These are phyloP conservation scores for Phytopythium delawarense DNA, from an alignment of 352 stramenopile species.

Conservation along the genomic window DNA sequence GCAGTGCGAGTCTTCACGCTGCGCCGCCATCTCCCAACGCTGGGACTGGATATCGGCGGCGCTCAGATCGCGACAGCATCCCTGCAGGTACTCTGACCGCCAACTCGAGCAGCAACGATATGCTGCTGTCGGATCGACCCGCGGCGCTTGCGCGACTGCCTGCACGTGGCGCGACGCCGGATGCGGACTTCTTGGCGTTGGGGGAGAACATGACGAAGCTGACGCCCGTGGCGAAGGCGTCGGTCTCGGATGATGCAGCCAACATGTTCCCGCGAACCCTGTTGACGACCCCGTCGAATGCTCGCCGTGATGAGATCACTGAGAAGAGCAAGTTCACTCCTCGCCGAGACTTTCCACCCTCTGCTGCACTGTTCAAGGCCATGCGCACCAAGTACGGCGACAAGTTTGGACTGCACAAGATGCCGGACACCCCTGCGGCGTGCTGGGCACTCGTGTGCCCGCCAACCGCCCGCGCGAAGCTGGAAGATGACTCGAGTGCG, in stretches of 20 bases:
- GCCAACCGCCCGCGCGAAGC: conserved; percentile 49
- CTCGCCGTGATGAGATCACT: conserved; percentile 66
- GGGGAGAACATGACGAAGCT: conserved; percentile 68
- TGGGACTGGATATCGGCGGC: conserved; percentile 19
- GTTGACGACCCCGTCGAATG: conserved; percentile 48
- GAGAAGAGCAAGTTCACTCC: conserved; percentile 81
- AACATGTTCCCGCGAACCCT: conserved; percentile 74
- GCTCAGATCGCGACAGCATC: conserved; percentile 12
- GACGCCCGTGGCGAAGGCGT: conserved; percentile 39
- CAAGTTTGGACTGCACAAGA: conserved; percentile 63
- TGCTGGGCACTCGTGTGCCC: conserved; percentile 78
- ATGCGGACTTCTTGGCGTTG: conserved; percentile 47
- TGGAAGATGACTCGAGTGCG: conserved; percentile 31
- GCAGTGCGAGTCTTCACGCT: background rate
- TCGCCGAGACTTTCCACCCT: conserved; percentile 76
- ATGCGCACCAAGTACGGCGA: conserved; percentile 83
- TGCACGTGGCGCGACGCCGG: conserved; percentile 21
- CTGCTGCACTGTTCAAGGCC: conserved; percentile 79
- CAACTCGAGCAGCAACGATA: conserved; percentile 7
- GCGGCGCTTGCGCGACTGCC: conserved; percentile 27
- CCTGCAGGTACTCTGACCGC: conserved; percentile 7
- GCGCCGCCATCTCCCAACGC: conserved; percentile 15
- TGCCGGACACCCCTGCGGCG: conserved; percentile 69
- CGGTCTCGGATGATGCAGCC: conserved; percentile 59
- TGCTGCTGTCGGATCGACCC: conserved; percentile 11